These are phyloP conservation scores for Candida khao-thaluensis DNA, from an alignment of 805 yeast genomes.

Conservation along the genomic window DNA sequence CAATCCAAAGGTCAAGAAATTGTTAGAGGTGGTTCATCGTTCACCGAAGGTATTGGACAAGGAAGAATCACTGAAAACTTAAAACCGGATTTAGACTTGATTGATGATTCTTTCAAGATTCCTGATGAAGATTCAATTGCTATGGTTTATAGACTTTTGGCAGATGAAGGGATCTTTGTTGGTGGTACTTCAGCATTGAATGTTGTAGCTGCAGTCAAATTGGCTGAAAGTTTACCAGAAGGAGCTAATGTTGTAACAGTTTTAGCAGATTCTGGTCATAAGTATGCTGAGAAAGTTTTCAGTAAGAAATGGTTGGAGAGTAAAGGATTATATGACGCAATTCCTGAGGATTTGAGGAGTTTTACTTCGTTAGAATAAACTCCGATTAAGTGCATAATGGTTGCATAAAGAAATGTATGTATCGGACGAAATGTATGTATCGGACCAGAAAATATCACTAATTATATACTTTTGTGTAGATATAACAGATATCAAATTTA, in stretches of 20 bases:
- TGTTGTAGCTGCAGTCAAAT: constrained; percentile 82
- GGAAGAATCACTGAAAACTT: constrained; percentile 88
- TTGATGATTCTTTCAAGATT: constrained; percentile 79
- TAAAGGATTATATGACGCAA: constrained; percentile 60
- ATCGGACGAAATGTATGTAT: no score
- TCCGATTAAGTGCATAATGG: no score
- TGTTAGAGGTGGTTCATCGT: constrained; percentile 77
- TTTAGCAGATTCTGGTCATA: constrained; percentile 88
- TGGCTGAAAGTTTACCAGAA: constrained; percentile 75
- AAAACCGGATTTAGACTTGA: constrained; percentile 63
- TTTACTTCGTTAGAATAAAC: constrained; percentile 53
- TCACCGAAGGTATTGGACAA: constrained; percentile 96
- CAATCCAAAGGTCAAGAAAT: constrained; percentile 65
- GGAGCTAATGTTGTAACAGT: constrained; percentile 81
- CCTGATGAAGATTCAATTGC: constrained; percentile 78
- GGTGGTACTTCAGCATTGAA: constrained; percentile 92
- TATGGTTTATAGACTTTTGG: constrained; percentile 79
- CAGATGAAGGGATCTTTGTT: constrained; percentile 85
- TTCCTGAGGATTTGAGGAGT: constrained; percentile 70
- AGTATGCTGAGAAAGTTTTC: constrained; percentile 80
- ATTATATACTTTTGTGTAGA: no score
- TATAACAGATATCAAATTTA: no score
- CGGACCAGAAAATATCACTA: no score
- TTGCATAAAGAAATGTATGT: no score
- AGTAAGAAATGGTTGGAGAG: constrained; percentile 72